These are phyloP conservation scores for Drechmeria coniospora DNA, from an alignment of 2,329 filamentous ascomycete genomes.

Conservation along the genomic window DNA sequence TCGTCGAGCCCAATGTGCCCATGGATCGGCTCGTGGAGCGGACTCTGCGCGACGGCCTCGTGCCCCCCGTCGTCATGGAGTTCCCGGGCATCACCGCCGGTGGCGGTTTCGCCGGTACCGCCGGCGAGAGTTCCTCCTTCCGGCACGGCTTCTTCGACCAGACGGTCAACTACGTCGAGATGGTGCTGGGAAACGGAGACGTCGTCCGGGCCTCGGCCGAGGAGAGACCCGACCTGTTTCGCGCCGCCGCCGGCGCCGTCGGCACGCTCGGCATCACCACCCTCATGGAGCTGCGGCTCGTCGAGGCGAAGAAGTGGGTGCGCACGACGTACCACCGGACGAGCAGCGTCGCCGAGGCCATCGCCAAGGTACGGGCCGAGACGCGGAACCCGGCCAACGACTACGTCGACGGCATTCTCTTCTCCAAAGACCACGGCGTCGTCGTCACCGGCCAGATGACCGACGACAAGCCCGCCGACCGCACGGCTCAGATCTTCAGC, in stretches of 20 bases:
- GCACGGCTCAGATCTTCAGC: slow-evolving; percentile 37
- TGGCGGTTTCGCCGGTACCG: slow-evolving; percentile 55
- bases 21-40: slow-evolving; percentile 56
- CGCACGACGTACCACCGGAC: slow-evolving; percentile 45
- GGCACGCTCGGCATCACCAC: slow-evolving; percentile 56
- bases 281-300: slow-evolving; percentile 46
- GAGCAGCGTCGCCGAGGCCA: slow-evolving; percentile 29
- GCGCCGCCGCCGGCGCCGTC: slow-evolving; percentile 49
- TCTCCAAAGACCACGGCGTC: slow-evolving; percentile 44
- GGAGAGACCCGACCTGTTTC: slow-evolving; percentile 41
- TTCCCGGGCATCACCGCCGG: slow-evolving; percentile 63
- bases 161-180: slow-evolving; percentile 47
- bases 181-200: slow-evolving; percentile 52
- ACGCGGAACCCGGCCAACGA: slow-evolving; percentile 33
- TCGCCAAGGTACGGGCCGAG: slow-evolving; percentile 32
- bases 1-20: slow-evolving; percentile 62
- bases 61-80: slow-evolving; percentile 61
- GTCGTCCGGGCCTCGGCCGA: slow-evolving; percentile 35
- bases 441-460: slow-evolving; percentile 49
- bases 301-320: slow-evolving; percentile 45
- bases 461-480: slow-evolving; percentile 28
- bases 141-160: slow-evolving; percentile 57
- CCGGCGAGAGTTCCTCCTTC: slow-evolving; percentile 56
- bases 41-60: slow-evolving; percentile 48
- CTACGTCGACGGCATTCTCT: slow-evolving; percentile 62